Conservation (phyloP, 2,329 filamentous ascomycete genomes). For the Daldinia eschscholtzii region DNA sequence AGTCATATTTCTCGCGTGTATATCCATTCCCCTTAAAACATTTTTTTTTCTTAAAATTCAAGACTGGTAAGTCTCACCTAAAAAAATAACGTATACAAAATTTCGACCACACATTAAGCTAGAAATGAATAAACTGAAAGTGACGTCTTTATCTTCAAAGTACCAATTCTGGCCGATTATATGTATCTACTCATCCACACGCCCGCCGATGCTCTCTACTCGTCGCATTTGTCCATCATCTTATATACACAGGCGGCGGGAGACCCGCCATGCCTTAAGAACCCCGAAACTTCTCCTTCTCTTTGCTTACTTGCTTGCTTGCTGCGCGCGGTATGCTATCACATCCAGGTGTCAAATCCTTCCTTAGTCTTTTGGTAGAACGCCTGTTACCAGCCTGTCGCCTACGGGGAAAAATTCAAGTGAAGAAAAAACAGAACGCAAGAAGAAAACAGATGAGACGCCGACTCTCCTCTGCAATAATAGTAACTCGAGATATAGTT, state of each 20-base stretch:
- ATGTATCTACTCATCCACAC: conserved; percentile 39
- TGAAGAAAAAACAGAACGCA: conserved; percentile 16
- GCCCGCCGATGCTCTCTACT: conserved; percentile 12
- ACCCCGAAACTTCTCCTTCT: neutral
- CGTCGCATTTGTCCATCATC: conserved; percentile 18
- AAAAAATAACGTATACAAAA: conserved; percentile 1
- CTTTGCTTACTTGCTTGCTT: conserved; percentile 15
- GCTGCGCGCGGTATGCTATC: conserved; percentile 38
- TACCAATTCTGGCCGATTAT: conserved; percentile 44
- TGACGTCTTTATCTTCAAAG: conserved; percentile 27
- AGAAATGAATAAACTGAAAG: conserved; percentile 6
- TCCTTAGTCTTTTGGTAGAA: conserved; percentile 39
- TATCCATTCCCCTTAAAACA: neutral
- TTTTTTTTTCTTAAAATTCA: conserved; percentile 3
- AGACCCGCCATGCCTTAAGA: conserved; percentile 16
- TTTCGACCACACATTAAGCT: conserved; percentile 1
- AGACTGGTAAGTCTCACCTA: conserved; percentile 1
- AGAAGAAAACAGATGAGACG: conserved; percentile 29
- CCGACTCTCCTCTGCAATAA: conserved; percentile 27
- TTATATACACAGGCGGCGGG: conserved; percentile 40
- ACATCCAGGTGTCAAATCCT: conserved; percentile 38
- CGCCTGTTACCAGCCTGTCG: conserved; percentile 28
- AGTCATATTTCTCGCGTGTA: neutral
- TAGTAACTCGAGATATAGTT: conserved; percentile 22
- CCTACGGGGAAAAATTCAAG: conserved; percentile 17